Conservation (phyloP, 1,284 basidiomycete genomes). For the Cryptococcus depauperatus region DNA sequence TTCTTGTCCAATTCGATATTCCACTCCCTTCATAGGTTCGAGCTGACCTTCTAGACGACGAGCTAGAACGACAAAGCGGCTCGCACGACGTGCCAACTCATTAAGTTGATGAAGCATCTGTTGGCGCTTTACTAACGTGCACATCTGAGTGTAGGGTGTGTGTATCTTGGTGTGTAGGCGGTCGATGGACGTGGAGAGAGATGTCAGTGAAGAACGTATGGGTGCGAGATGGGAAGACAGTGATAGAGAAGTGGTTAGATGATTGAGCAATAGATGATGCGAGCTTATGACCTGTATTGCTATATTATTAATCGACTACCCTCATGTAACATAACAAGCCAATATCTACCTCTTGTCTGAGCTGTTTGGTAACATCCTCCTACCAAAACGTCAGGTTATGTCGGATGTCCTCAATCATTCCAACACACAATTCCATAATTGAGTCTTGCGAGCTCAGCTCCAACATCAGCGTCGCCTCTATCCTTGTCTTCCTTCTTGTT, state of each 20-base stretch:
- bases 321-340: background rate
- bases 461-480: conserved; percentile 65
- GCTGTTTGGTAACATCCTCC: conserved; percentile 80
- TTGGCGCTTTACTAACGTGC: conserved; percentile 60
- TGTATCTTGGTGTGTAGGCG: conserved; percentile 78
- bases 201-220: conserved; percentile 37
- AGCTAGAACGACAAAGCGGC: conserved; percentile 71
- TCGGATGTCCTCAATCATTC: background rate
- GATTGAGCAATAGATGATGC: conserved; percentile 44
- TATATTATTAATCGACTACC: conserved; percentile 4
- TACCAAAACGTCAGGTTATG: conserved; percentile 11
- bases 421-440: conserved; percentile 58
- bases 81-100: conserved; percentile 70
- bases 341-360: conserved; percentile 63
- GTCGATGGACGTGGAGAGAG: conserved; percentile 31
- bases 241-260: conserved; percentile 56
- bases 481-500: conserved; percentile 10
- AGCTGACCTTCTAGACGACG: conserved; percentile 73
- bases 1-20: no score
- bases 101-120: conserved; percentile 69
- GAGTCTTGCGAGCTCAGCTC: conserved; percentile 72
- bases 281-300: conserved; percentile 41
- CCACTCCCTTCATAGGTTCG: conserved; percentile 53
- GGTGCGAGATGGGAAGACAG: conserved; percentile 48
- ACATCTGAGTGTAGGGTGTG: conserved; percentile 65